Percentiles rank a stretch among this genome's conserved stretches.
These are phyloP conservation scores for Isoetes engelmannii DNA, from an alignment of 83 land plant genomes.

Conservation along the genomic window DNA sequence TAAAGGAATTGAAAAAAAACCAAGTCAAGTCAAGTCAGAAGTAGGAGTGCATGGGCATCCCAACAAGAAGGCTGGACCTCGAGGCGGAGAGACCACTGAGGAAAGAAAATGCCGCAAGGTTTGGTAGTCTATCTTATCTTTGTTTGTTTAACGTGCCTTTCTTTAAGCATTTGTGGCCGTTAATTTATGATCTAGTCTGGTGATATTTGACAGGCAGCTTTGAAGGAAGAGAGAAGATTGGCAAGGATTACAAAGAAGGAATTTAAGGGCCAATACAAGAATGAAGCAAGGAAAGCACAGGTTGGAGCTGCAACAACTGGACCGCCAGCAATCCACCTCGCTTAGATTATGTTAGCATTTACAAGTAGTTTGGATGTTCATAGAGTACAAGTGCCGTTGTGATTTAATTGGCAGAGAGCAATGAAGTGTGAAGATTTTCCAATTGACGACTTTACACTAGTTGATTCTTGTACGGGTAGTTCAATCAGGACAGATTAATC, in stretches of 20 bases:
- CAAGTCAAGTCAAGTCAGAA: conserved; percentile 13
- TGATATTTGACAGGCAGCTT: conserved; percentile 44
- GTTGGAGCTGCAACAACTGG: conserved; percentile 61
- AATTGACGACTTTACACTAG: no score
- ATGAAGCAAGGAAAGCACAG: conserved; percentile 69
- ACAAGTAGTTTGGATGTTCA: no score
- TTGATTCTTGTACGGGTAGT: no score
- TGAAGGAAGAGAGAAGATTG: conserved; percentile 60
- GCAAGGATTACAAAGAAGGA: conserved; percentile 72
- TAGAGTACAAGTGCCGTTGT: no score
- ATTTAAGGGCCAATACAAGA: conserved; percentile 48
- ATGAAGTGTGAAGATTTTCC: no score
- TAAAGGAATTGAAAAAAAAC: conserved; percentile 22
- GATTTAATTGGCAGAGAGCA: no score
- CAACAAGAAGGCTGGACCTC: conserved; percentile 8
- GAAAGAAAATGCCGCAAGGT: conserved; percentile 90
- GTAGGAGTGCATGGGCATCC: conserved; percentile 10
- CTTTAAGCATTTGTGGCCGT: neutral
- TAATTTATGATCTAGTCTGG: neutral
- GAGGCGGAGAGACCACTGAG: conserved; percentile 57
- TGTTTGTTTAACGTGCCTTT: neutral
- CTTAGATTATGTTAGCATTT: conserved; percentile 19
- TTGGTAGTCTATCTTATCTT: neutral
- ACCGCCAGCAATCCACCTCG: conserved; percentile 56
- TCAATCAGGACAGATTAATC: no score